phyloP scores from a whole-genome alignment of 768 basidiomycete species.

The Lactarius tabidus region DNA sequence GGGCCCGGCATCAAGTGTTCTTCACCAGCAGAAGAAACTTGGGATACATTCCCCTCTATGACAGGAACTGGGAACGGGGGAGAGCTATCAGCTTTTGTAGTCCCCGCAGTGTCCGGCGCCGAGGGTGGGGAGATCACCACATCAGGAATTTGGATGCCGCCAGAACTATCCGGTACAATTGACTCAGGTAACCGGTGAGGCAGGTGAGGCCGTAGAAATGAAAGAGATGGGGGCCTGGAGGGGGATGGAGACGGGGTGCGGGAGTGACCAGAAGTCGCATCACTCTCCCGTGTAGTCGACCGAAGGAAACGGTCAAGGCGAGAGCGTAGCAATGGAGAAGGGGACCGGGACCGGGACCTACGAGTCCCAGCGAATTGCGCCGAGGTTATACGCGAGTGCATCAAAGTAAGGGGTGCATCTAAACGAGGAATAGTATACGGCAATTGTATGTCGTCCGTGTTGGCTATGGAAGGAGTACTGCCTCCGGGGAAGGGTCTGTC shows the following conservation, averaged over 20 bases:
- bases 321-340: not conserved
- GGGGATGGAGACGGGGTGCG: not conserved
- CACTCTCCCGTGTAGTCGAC: not conserved
- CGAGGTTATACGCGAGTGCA: not conserved
- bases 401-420: not conserved
- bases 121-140: slow-evolving; percentile 3
- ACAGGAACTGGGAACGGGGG: not conserved
- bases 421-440: not conserved
- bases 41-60: too few species aligned
- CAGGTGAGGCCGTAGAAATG: too few species aligned
- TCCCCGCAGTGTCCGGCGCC: not conserved
- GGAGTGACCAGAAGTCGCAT: too few species aligned
- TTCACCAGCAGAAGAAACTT: not conserved
- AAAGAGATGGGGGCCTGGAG: too few species aligned
- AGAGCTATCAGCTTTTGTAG: too few species aligned
- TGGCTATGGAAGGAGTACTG: not conserved
- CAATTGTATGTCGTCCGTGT: not conserved
- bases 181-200: not conserved
- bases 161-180: not conserved
- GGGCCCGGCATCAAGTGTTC: not conserved
- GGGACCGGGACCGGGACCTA: not conserved
- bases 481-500: not conserved
- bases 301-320: not conserved
- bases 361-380: slow-evolving; percentile 2
- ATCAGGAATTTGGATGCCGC: not conserved